Percentiles rank a stretch among this genome's conserved stretches.
Conservation (phyloP, 2,329 filamentous ascomycete genomes). For the Nigrograna mackinnonii region DNA sequence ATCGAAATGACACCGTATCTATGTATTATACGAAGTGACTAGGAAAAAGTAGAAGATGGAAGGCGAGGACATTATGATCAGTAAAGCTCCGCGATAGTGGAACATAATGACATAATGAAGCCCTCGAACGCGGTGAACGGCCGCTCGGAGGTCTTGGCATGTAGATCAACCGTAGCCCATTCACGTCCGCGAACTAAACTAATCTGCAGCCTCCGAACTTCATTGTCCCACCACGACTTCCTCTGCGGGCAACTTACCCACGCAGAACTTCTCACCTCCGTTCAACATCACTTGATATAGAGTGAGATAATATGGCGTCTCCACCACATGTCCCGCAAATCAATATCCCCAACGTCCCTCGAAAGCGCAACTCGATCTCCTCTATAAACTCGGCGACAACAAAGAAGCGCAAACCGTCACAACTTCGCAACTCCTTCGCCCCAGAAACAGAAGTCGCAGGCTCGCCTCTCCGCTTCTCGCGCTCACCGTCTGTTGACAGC, state of each 20-base stretch:
- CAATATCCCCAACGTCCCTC: conserved; percentile 57
- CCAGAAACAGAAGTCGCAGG: conserved; percentile 58
- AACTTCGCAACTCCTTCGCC: conserved; percentile 79
- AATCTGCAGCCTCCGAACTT: too few species aligned
- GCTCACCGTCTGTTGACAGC: conserved; percentile 68
- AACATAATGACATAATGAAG: too few species aligned
- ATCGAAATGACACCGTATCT: too few species aligned
- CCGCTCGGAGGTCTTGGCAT: too few species aligned
- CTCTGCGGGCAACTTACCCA: background rate
- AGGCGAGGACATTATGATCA: too few species aligned
- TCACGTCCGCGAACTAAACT: too few species aligned
- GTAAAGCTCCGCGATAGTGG: too few species aligned
- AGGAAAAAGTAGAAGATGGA: too few species aligned
- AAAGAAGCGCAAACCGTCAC: conserved; percentile 75
- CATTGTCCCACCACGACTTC: too few species aligned
- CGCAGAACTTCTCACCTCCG: conserved; percentile 5
- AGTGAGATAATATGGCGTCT: conserved; percentile 60
- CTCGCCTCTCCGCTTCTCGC: conserved; percentile 59
- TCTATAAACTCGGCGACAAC: conserved; percentile 44
- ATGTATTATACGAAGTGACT: too few species aligned
- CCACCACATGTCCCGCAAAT: conserved; percentile 57
- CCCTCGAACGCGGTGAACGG: too few species aligned
- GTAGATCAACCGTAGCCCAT: too few species aligned
- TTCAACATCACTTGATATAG: background rate
- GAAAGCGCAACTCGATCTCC: conserved; percentile 66